phyloP scores from a whole-genome alignment of 2,329 filamentous ascomycete species.

The Pseudocercospora vitis region DNA sequence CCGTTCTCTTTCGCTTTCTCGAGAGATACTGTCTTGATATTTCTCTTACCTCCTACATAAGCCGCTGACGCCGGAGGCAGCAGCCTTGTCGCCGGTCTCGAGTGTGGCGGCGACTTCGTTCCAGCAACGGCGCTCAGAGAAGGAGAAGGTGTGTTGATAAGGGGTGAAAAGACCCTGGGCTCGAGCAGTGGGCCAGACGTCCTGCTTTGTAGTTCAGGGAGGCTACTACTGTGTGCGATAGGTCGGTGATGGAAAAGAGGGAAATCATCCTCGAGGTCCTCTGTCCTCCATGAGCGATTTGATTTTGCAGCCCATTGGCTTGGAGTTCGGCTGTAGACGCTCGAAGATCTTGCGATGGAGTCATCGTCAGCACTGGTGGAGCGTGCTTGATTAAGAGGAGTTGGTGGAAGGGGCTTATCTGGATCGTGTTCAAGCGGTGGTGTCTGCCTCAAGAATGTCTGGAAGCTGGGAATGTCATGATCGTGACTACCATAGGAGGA shows the following conservation, averaged over 20 bases:
- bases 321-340: constrained; percentile 38
- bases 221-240: constrained; percentile 34
- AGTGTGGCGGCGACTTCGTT: constrained; percentile 6
- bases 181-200: constrained; percentile 18
- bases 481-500: constrained; percentile 31
- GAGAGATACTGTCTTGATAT: constrained; percentile 31
- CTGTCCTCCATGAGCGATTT: constrained; percentile 20
- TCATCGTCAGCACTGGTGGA: neutral
- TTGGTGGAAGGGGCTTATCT: constrained; percentile 37
- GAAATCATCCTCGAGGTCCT: constrained; percentile 27
- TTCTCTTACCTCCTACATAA: constrained; percentile 10
- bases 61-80: constrained; percentile 3
- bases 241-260: constrained; percentile 29
- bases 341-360: constrained; percentile 29
- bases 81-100: constrained; percentile 19
- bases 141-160: constrained; percentile 31
- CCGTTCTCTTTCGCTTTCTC: constrained; percentile 30
- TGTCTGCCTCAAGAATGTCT: constrained; percentile 35
- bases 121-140: constrained; percentile 22
- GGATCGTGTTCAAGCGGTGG: constrained; percentile 30
- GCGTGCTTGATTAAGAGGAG: constrained; percentile 20
- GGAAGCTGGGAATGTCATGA: constrained; percentile 34
- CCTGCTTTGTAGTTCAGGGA: constrained; percentile 28
- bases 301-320: constrained; percentile 29
- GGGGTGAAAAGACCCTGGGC: constrained; percentile 32